Evolutionary conservation across 78 protist species (phyloP).

Genomic region (Protostelium mycophagum): DNA sequence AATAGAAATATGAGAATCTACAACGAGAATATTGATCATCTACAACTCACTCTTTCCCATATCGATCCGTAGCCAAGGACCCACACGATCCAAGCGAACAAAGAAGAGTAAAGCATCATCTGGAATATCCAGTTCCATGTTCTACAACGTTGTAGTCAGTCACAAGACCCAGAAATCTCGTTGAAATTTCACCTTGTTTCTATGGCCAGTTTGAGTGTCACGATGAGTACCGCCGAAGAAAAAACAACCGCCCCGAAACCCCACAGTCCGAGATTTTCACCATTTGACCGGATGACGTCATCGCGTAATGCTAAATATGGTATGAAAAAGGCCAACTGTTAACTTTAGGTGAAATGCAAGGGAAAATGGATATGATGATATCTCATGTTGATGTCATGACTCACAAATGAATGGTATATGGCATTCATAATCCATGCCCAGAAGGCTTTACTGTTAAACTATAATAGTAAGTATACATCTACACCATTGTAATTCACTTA

Average conservation of each 20-base stretch:
- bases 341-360: not conserved
- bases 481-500: not conserved
- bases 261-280: constrained; percentile 40
- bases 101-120: not conserved
- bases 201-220: constrained; percentile 35
- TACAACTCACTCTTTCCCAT: not conserved
- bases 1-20: too few relatives aligned
- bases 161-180: not conserved
- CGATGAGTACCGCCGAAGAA: constrained; percentile 34
- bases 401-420: constrained; percentile 34
- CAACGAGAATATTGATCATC: not conserved
- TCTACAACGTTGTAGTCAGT: not conserved
- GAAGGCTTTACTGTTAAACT: constrained; percentile 48
- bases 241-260: constrained; percentile 45
- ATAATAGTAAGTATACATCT: not conserved
- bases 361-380: not conserved
- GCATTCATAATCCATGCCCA: constrained; percentile 50
- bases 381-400: not conserved
- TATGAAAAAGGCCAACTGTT: constrained; percentile 7
- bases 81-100: not conserved
- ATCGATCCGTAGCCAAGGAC: not conserved
- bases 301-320: constrained; percentile 1
- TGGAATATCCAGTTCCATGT: not conserved
- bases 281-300: constrained; percentile 29
- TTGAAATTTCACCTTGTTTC: constrained; percentile 28